Evolutionary conservation across 805 yeast genomes (phyloP).

Genomic region (Dipodascopsis uninucleata): DNA sequence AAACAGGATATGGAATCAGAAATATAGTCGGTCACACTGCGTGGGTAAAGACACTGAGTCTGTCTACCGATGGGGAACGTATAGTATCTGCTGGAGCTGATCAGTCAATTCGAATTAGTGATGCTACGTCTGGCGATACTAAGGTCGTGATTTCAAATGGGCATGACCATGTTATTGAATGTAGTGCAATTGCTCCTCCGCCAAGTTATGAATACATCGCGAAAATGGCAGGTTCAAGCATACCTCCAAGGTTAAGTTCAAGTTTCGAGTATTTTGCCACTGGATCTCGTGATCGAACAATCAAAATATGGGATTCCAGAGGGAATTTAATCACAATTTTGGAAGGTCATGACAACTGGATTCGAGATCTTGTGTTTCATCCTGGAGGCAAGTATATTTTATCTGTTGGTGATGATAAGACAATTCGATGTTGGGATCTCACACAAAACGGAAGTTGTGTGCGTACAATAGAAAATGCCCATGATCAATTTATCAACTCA

Average conservation of each 20-base stretch:
- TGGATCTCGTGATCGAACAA: slow-evolving; percentile 71
- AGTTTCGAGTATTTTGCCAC: slow-evolving; percentile 62
- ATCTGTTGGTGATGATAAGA: slow-evolving; percentile 76
- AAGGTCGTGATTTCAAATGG: slow-evolving; percentile 60
- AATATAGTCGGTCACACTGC: slow-evolving; percentile 78
- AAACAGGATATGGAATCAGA: slow-evolving; percentile 60
- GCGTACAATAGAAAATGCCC: slow-evolving; percentile 52
- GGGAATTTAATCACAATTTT: slow-evolving; percentile 58
- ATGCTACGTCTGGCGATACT: slow-evolving; percentile 63
- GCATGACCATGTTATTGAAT: slow-evolving; percentile 81
- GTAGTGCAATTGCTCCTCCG: slow-evolving; percentile 61
- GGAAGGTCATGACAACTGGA: slow-evolving; percentile 84
- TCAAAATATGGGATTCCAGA: slow-evolving; percentile 71
- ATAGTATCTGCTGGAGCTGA: slow-evolving; percentile 75
- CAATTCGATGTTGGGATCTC: slow-evolving; percentile 75
- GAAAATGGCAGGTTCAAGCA: slow-evolving; percentile 2
- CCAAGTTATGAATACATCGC: slow-evolving; percentile 18
- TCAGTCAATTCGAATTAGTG: slow-evolving; percentile 65
- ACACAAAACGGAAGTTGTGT: slow-evolving; percentile 44
- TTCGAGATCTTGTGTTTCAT: slow-evolving; percentile 63
- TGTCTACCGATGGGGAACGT: slow-evolving; percentile 49
- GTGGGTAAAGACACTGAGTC: slow-evolving; percentile 72
- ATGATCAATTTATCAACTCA: slow-evolving; percentile 72
- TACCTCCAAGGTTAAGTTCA: neutral
- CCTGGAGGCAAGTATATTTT: slow-evolving; percentile 70